Evolutionary conservation across 257 asterid species (phyloP).

Genomic region (Asclepias syriaca): DNA sequence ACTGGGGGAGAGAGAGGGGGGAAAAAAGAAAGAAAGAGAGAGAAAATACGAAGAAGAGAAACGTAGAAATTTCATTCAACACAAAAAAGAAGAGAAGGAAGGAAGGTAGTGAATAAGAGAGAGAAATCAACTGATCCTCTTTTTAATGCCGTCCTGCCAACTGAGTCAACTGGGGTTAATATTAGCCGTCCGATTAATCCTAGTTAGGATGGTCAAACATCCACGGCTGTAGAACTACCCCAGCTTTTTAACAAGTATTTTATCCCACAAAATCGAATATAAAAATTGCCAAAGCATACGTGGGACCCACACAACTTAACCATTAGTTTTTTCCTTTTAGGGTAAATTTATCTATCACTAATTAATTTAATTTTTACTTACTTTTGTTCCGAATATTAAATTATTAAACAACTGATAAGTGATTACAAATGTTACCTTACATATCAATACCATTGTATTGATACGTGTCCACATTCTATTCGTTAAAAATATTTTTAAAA

Average conservation of each 20-base stretch:
- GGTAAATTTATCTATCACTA: background rate
- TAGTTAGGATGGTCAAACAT: background rate
- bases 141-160: slow-evolving; percentile 7
- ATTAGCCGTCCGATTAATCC: background rate
- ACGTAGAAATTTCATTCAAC: background rate
- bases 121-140: background rate
- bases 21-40: background rate
- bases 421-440: too few species aligned
- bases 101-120: background rate
- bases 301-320: background rate
- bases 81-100: background rate
- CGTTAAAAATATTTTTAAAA: too few species aligned
- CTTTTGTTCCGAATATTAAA: too few species aligned
- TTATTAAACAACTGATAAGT: too few species aligned
- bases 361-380: too few species aligned
- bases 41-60: background rate
- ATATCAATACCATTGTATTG: too few species aligned
- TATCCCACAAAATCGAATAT: too few species aligned
- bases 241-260: too few species aligned
- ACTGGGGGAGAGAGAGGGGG: background rate
- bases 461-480: too few species aligned
- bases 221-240: background rate
- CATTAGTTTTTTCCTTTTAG: background rate
- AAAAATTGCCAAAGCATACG: too few species aligned
- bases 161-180: background rate